Evolutionary conservation across 371 early-diverging fungal species (phyloP).

Genomic region (Syncephalastrum contaminatum): DNA sequence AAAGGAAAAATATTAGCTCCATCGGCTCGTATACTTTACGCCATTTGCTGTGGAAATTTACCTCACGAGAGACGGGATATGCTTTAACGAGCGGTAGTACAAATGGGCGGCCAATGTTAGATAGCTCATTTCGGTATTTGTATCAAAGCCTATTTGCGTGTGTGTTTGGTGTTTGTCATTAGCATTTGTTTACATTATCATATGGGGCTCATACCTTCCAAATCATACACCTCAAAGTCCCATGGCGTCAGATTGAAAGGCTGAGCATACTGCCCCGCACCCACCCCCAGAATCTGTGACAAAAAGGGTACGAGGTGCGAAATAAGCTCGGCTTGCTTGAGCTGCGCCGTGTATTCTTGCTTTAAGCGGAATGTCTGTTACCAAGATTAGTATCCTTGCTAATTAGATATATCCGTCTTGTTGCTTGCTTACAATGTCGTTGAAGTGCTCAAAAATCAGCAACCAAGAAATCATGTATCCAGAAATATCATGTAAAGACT

Average conservation of each 20-base stretch:
- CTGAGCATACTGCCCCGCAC: constrained; percentile 30
- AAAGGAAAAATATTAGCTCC: no score
- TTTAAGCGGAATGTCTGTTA: constrained; percentile 76
- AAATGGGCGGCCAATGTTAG: constrained; percentile 71
- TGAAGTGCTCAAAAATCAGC: constrained; percentile 73
- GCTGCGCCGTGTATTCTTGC: constrained; percentile 58
- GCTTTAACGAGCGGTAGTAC: constrained; percentile 63
- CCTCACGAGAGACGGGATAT: constrained; percentile 74
- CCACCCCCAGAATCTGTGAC: constrained; percentile 68
- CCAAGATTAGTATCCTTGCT: not conserved
- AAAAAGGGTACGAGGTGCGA: constrained; percentile 58
- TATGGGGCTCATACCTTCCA: constrained; percentile 45
- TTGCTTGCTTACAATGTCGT: constrained; percentile 66
- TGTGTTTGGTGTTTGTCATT: not conserved
- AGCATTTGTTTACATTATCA: not conserved
- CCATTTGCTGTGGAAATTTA: constrained; percentile 14
- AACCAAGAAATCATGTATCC: constrained; percentile 77
- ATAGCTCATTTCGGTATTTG: constrained; percentile 56
- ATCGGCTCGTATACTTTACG: not conserved
- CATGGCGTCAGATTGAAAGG: constrained; percentile 74
- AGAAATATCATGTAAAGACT: constrained; percentile 29
- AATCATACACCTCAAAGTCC: constrained; percentile 66
- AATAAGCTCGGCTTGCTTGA: constrained; percentile 58
- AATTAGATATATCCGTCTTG: no score
- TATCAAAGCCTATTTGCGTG: constrained; percentile 47